A percentile compares a stretch with the other conserved stretches of the same genome.
Conservation (phyloP, 2,329 filamentous ascomycete genomes). For the Ophiocordyceps robertsii region DNA sequence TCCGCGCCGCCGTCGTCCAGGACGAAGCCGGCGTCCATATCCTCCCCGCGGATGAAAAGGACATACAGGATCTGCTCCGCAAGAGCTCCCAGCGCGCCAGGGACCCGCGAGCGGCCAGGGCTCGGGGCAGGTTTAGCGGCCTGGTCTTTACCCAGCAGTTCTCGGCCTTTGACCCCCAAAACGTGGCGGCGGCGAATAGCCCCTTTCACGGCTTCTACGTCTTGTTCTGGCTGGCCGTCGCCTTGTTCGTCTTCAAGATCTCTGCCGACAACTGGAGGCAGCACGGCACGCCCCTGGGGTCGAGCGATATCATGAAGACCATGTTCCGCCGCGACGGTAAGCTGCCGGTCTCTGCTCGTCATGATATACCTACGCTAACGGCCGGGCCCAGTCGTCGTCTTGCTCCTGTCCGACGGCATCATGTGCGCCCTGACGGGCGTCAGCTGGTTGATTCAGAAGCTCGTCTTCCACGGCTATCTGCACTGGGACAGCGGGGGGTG, state of each 20-base stretch:
- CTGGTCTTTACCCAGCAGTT: slow-evolving; percentile 62
- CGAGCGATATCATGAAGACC: slow-evolving; percentile 55
- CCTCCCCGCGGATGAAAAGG: slow-evolving; percentile 14
- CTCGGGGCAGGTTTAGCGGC: slow-evolving; percentile 22
- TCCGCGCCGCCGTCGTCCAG: slow-evolving; percentile 6
- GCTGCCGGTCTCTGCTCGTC: slow-evolving; percentile 3
- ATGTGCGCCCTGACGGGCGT: slow-evolving; percentile 56
- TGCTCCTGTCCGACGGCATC: slow-evolving; percentile 50
- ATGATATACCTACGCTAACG: neutral
- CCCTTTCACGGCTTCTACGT: slow-evolving; percentile 72
- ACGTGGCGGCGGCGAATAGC: slow-evolving; percentile 47
- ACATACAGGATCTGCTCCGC: slow-evolving; percentile 14
- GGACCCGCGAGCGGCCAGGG: slow-evolving; percentile 6
- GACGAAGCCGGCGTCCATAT: slow-evolving; percentile 12
- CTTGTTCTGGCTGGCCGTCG: slow-evolving; percentile 62
- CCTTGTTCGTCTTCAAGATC: slow-evolving; percentile 52
- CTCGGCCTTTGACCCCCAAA: slow-evolving; percentile 62
- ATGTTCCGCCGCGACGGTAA: slow-evolving; percentile 44
- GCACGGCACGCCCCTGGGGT: slow-evolving; percentile 56
- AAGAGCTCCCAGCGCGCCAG: slow-evolving; percentile 10
- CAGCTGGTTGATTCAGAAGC: slow-evolving; percentile 50
- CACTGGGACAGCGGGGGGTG: slow-evolving; percentile 58
- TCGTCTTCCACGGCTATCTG: slow-evolving; percentile 44
- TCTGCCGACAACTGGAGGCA: slow-evolving; percentile 53
- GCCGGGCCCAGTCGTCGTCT: slow-evolving; percentile 28